Evolutionary conservation across 31 red algal species (phyloP).

Genomic region (Asparagopsis taxiformis): DNA sequence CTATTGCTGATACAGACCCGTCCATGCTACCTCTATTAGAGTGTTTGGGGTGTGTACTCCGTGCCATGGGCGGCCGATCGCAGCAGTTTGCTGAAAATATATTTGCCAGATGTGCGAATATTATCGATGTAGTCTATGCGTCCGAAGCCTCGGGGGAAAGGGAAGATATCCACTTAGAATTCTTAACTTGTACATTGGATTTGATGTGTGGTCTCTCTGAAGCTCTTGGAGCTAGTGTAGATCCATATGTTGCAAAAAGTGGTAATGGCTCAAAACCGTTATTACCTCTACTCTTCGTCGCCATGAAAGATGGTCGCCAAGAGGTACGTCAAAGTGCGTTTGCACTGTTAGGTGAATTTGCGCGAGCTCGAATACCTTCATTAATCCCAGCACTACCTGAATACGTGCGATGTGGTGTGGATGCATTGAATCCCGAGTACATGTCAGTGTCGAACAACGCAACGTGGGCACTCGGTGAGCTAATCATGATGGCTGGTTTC

Average conservation of each 20-base stretch:
- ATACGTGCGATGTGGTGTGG: conserved; percentile 25
- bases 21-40: conserved; percentile 61
- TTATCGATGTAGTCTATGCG: conserved; percentile 53
- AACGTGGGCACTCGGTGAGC: conserved; percentile 68
- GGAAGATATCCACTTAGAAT: conserved; percentile 40
- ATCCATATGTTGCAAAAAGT: conserved; percentile 37
- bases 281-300: conserved; percentile 49
- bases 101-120: conserved; percentile 45
- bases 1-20: conserved; percentile 35
- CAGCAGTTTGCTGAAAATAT: conserved; percentile 61
- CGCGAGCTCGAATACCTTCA: conserved; percentile 47
- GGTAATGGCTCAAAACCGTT: conserved; percentile 43
- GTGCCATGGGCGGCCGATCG: conserved; percentile 36
- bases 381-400: conserved; percentile 51
- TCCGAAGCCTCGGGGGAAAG: conserved; percentile 32
- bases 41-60: conserved; percentile 53
- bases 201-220: conserved; percentile 52
- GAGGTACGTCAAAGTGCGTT: conserved; percentile 78
- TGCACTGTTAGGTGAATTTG: conserved; percentile 68
- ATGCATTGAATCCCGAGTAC: conserved; percentile 49
- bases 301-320: conserved; percentile 58
- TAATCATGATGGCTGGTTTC: conserved; percentile 74
- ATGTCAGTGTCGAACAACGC: conserved; percentile 64
- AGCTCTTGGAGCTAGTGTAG: conserved; percentile 56
- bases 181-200: conserved; percentile 56